Evolutionary conservation across 805 yeast species (phyloP).

Genomic region (Groenewaldozyma tartarivorans): DNA sequence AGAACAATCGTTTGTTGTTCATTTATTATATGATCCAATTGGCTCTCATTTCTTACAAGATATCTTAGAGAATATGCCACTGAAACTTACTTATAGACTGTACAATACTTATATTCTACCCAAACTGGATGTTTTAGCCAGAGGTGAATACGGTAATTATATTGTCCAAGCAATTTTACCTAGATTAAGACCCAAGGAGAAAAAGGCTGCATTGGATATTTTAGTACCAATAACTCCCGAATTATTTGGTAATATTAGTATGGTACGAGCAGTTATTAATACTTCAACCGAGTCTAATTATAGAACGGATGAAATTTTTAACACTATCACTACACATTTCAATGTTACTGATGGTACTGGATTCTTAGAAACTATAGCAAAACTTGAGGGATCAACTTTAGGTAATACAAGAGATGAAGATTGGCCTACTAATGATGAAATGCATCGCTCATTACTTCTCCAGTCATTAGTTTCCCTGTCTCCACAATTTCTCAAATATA

Average conservation of each 20-base stretch:
- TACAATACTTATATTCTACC: constrained; percentile 64
- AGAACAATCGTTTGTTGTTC: constrained; percentile 60
- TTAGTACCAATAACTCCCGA: constrained; percentile 13
- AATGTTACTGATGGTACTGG: constrained; percentile 29
- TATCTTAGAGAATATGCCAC: constrained; percentile 53
- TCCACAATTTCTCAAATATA: constrained; percentile 39
- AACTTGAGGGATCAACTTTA: constrained; percentile 58
- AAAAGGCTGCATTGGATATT: constrained; percentile 29
- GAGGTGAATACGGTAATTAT: constrained; percentile 76
- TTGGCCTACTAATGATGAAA: constrained; percentile 88
- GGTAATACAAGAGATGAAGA: constrained; percentile 69
- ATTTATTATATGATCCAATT: constrained; percentile 74
- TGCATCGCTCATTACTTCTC: constrained; percentile 66
- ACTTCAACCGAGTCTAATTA: constrained; percentile 10
- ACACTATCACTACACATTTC: constrained; percentile 10
- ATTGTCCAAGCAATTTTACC: constrained; percentile 63
- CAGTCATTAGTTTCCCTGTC: constrained; percentile 68
- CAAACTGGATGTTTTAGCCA: constrained; percentile 62
- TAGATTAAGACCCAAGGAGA: constrained; percentile 54
- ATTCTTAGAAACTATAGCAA: constrained; percentile 59
- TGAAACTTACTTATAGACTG: constrained; percentile 60
- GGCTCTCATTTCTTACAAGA: constrained; percentile 88
- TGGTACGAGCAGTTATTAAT: constrained; percentile 15
- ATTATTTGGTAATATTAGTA: constrained; percentile 8
- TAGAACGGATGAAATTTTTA: constrained; percentile 11